Percentiles rank a stretch among this genome's conserved stretches.
Conservation (phyloP, 768 basidiomycete genomes). For the Russula emetica region DNA sequence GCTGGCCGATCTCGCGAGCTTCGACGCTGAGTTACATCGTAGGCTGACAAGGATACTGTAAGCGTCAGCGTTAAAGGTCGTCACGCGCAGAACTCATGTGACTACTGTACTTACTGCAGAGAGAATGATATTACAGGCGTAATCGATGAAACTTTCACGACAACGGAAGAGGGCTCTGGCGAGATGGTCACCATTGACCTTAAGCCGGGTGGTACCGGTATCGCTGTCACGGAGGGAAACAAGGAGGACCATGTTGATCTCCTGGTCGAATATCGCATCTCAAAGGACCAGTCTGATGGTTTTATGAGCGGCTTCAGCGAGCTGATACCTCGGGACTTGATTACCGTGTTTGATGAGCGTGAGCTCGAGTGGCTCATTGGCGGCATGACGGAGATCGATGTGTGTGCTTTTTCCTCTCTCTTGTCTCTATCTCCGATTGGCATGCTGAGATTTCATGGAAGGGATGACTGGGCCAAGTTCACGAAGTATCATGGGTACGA, state of each 20-base stretch:
- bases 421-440: not conserved
- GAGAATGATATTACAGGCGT: constrained; percentile 98
- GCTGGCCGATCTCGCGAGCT: constrained; percentile 88
- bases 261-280: constrained; percentile 96
- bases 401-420: constrained; percentile 50
- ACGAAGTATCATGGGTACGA: constrained; percentile 98
- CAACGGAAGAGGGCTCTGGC: constrained; percentile 95
- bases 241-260: constrained; percentile 97
- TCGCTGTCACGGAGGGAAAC: constrained; percentile 92
- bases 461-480: constrained; percentile 98
- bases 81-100: constrained; percentile 26
- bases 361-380: constrained; percentile 96
- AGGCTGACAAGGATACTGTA: constrained; percentile 99
- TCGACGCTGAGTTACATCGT: constrained; percentile 91
- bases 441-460: constrained; percentile 31
- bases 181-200: constrained; percentile 97
- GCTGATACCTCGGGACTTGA: constrained; percentile 93
- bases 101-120: constrained; percentile 43
- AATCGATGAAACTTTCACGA: constrained; percentile 96
- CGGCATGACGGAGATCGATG: constrained; percentile 99
- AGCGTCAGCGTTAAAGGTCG: constrained; percentile 34
- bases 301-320: constrained; percentile 99
- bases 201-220: constrained; percentile 78
- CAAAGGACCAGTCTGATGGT: constrained; percentile 96
- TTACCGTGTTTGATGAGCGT: constrained; percentile 98